Evolutionary conservation across 1,284 basidiomycete genomes (phyloP).

Genomic region (Ustilago lituana): DNA sequence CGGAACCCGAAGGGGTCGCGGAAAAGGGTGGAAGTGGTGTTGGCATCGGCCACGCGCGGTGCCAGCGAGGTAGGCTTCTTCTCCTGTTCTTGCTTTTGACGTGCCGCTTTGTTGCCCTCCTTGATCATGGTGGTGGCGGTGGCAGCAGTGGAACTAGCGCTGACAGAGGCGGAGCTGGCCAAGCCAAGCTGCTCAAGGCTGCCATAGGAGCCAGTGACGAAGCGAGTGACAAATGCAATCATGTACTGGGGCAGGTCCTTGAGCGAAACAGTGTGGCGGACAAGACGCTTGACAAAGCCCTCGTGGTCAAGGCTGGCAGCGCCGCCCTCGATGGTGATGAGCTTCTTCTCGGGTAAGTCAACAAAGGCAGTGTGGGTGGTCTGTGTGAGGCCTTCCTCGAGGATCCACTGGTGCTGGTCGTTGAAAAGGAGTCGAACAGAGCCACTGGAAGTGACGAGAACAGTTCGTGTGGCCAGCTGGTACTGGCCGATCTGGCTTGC

Average conservation of each 20-base stretch:
- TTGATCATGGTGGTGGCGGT: slow-evolving; percentile 45
- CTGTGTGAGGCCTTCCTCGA: slow-evolving; percentile 82
- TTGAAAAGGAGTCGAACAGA: slow-evolving; percentile 80
- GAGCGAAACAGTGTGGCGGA: slow-evolving; percentile 55
- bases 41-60: slow-evolving; percentile 45
- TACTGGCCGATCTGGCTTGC: slow-evolving; percentile 70
- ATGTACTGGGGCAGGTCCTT: slow-evolving; percentile 80
- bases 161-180: slow-evolving; percentile 19
- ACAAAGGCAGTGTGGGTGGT: slow-evolving; percentile 74
- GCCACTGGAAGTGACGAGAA: slow-evolving; percentile 80
- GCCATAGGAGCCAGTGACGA: slow-evolving; percentile 78
- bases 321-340: slow-evolving; percentile 53
- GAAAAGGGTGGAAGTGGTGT: slow-evolving; percentile 44
- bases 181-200: slow-evolving; percentile 65
- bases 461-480: slow-evolving; percentile 71
- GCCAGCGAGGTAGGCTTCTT: slow-evolving; percentile 46
- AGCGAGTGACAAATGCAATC: slow-evolving; percentile 76
- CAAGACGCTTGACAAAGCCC: slow-evolving; percentile 70
- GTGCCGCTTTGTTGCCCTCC: slow-evolving; percentile 33
- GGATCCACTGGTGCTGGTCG: slow-evolving; percentile 76
- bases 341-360: slow-evolving; percentile 78
- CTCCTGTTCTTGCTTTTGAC: slow-evolving; percentile 21
- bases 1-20: slow-evolving; percentile 85
- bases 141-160: slow-evolving; percentile 8
- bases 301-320: slow-evolving; percentile 69